Base-by-base conservation (phyloP, 345 rosid species). In the Lepidium didymum region DNA sequence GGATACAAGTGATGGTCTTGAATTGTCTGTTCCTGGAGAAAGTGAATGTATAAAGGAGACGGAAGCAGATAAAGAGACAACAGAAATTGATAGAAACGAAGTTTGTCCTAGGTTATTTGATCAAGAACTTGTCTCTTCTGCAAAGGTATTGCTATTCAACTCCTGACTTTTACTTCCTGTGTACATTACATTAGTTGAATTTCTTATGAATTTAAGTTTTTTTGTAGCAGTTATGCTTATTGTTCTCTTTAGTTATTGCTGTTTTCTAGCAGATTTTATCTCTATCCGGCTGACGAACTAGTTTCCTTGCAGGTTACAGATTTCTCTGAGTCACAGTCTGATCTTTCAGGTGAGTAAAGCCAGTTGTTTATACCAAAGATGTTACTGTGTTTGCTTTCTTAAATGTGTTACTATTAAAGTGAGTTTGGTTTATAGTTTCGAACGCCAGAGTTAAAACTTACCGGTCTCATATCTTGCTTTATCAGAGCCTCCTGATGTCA, bases 401-500 rank as follows among this genome's bases (percentile, higher is more conserved):
- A 5, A 12, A 19, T 44, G 47, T 34, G 43, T 46, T n/a, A 21
- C 7, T 23, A 8, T 1, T 46, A 2, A 11, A 21, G 18, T 57
- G 47, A n/a, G 12, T n/a, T 7, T n/a, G 33, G 21, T 58, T 38
- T 37, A 2, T 21, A 7, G 62, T 57, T 38, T 6, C 21, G 34
- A 38, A 56, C 6, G 27, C 29, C n/a, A 21, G 42, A 56, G 18
- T 6, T 31, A 16, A 60, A 35, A 46, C 69, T 75, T 60, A 25
- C 51, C 8, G 54, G 19, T 64, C 6, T 53, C 6, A 16, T 59
- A 19, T 23, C n/a, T 62, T 47, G 19, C 56, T 62, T 11, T 68
- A 8, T 58, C 71, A 87, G 92, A 83, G 72, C 86, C 90, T 80
- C 87, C 86, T 51, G 78, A 82, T 55, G 68, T 82, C 16, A 76